Evolutionary conservation across 2,329 filamentous ascomycete species (phyloP).

Genomic region (Rosellinia necatrix): DNA sequence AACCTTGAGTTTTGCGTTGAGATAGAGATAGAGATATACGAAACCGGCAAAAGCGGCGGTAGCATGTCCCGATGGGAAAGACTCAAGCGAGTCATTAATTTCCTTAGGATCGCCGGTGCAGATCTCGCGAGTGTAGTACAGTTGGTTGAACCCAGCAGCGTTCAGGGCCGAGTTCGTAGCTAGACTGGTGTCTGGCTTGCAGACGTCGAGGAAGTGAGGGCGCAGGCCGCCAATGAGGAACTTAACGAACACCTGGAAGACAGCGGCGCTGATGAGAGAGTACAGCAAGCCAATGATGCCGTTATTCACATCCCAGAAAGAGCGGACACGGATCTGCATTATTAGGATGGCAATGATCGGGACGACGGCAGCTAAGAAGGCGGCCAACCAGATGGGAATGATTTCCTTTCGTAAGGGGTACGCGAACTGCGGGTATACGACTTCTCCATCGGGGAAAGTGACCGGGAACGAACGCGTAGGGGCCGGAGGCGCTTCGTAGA

Average conservation of each 20-base stretch:
- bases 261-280: conserved; percentile 69
- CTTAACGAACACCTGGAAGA: conserved; percentile 79
- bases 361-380: conserved; percentile 66
- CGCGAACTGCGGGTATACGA: conserved; percentile 72
- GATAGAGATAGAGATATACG: conserved; percentile 71
- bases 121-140: conserved; percentile 72
- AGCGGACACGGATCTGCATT: conserved; percentile 69
- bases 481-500: conserved; percentile 68
- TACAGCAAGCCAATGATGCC: conserved; percentile 71
- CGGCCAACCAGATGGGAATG: conserved; percentile 72
- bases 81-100: conserved; percentile 72
- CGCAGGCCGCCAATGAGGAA: conserved; percentile 74
- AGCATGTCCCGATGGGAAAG: conserved; percentile 74
- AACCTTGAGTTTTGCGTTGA: conserved; percentile 80
- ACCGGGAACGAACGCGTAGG: conserved; percentile 73
- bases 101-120: conserved; percentile 68
- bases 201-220: conserved; percentile 74
- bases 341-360: conserved; percentile 68
- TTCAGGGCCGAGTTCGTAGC: conserved; percentile 51
- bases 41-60: conserved; percentile 76
- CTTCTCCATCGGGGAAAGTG: conserved; percentile 66
- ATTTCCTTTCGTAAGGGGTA: conserved; percentile 74
- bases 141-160: conserved; percentile 55
- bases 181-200: conserved; percentile 62
- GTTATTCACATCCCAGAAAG: conserved; percentile 74